These are phyloP conservation scores for Pholiota molesta DNA, from an alignment of 768 basidiomycete species.

Conservation along the genomic window DNA sequence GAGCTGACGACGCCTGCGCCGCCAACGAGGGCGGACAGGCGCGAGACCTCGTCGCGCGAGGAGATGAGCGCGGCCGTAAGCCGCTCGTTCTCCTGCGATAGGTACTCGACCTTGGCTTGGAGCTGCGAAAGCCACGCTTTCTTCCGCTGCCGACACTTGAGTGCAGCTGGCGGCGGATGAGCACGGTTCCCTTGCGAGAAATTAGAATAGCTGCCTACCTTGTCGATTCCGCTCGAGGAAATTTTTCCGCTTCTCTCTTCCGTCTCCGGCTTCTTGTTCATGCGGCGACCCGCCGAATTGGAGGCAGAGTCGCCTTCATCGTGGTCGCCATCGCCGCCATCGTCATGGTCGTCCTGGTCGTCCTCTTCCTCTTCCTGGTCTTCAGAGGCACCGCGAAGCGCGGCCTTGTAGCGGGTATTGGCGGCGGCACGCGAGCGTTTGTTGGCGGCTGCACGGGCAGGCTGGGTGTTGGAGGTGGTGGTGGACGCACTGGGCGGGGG, in stretches of 20 bases:
- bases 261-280: constrained; percentile 83
- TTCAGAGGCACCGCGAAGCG: constrained; percentile 34
- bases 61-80: constrained; percentile 84
- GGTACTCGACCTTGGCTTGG: constrained; percentile 91
- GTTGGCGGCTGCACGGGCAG: constrained; percentile 23
- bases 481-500: constrained; percentile 25
- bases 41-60: constrained; percentile 89
- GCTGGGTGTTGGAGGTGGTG: constrained; percentile 18
- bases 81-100: constrained; percentile 94
- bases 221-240: constrained; percentile 97
- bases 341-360: constrained; percentile 42
- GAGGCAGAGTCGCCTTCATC: constrained; percentile 17
- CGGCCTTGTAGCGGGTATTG: constrained; percentile 34
- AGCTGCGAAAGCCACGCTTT: constrained; percentile 95
- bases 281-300: constrained; percentile 25
- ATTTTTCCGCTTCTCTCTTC: constrained; percentile 98
- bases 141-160: constrained; percentile 99
- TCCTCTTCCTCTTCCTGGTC: constrained; percentile 43
- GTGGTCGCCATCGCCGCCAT: constrained; percentile 37
- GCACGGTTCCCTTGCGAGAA: not conserved
- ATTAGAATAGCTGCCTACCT: constrained; percentile 53
- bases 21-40: constrained; percentile 75
- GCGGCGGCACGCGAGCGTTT: constrained; percentile 44
- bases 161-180: constrained; percentile 64
- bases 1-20: constrained; percentile 56